A percentile compares a stretch with the other conserved stretches of the same genome.
phyloP scores from a whole-genome alignment of 2,329 filamentous ascomycete species.

The Ophiocordyceps polyrhachis-furcata region DNA sequence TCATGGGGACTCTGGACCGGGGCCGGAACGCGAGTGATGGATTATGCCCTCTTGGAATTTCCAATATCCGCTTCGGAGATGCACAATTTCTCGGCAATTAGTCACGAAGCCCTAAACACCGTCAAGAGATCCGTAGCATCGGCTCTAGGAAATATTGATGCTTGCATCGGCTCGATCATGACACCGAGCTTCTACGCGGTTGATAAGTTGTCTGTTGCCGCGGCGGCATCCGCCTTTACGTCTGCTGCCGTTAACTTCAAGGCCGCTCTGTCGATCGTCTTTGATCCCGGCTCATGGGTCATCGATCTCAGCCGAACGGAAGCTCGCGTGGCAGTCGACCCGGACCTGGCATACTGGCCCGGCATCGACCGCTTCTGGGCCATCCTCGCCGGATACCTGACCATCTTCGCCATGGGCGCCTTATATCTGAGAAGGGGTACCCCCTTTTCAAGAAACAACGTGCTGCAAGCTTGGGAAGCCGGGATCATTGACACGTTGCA shows the following conservation, averaged over 20 bases:
- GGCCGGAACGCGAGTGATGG: constrained; percentile 27
- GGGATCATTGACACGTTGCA: constrained; percentile 65
- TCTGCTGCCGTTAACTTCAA: constrained; percentile 7
- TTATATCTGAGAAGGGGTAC: constrained; percentile 61
- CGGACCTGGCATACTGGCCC: constrained; percentile 48
- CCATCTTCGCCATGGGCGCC: constrained; percentile 55
- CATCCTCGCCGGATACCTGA: constrained; percentile 62
- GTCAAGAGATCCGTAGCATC: constrained; percentile 34
- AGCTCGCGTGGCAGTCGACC: constrained; percentile 23
- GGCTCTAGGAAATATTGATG: constrained; percentile 20
- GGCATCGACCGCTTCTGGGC: constrained; percentile 48
- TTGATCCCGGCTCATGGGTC: constrained; percentile 37
- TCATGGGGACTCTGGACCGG: constrained; percentile 23
- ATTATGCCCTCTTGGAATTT: constrained; percentile 30
- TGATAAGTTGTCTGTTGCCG: constrained; percentile 4
- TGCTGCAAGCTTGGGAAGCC: constrained; percentile 50
- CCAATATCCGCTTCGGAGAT: constrained; percentile 42
- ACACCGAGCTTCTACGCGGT: constrained; percentile 23
- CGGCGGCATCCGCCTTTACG: neutral
- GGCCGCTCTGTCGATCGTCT: constrained; percentile 10
- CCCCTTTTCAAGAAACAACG: constrained; percentile 40
- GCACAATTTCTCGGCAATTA: constrained; percentile 58
- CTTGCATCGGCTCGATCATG: constrained; percentile 23
- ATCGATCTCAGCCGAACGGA: constrained; percentile 32
- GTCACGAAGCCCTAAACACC: constrained; percentile 47